phyloP scores from a whole-genome alignment of 768 basidiomycete species.

The Lactifluus volemus region DNA sequence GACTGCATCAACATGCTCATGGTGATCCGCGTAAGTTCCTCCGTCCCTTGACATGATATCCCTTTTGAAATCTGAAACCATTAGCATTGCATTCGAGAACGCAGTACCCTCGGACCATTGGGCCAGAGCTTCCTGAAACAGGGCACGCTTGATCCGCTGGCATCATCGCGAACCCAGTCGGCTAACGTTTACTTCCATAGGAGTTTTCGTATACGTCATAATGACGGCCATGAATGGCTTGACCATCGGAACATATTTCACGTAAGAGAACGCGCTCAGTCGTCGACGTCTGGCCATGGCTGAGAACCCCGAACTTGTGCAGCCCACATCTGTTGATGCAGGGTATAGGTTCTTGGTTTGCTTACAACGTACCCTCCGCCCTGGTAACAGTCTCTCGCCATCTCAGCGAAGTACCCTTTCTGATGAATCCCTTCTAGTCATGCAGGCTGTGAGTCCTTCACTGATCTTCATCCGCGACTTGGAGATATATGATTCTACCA shows the following conservation, averaged over 20 bases:
- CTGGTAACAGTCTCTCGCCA: constrained; percentile 3
- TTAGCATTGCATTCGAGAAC: constrained; percentile 15
- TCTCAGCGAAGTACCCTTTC: neutral
- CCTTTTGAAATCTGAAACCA: neutral
- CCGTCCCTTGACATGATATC: neutral
- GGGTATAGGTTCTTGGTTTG: constrained; percentile 16
- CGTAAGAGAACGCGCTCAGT: neutral
- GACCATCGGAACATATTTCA: constrained; percentile 17
- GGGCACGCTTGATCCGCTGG: constrained; percentile 4
- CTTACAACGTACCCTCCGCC: constrained; percentile 13
- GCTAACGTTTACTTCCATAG: constrained; percentile 2
- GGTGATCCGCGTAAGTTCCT: neutral
- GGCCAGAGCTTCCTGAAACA: constrained; percentile 16
- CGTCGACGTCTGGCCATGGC: neutral
- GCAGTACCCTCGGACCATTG: constrained; percentile 5
- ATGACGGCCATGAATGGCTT: constrained; percentile 16
- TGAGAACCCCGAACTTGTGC: neutral
- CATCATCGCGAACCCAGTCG: neutral
- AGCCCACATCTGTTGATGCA: constrained; percentile 3
- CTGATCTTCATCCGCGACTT: neutral
- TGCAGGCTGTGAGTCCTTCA: constrained; percentile 11
- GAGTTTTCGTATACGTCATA: constrained; percentile 14
- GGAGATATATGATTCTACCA: neutral
- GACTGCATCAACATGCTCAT: constrained; percentile 11
- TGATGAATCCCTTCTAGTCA: constrained; percentile 2